phyloP scores from a whole-genome alignment of 2,329 filamentous ascomycete species.

The Microsporum canis region DNA sequence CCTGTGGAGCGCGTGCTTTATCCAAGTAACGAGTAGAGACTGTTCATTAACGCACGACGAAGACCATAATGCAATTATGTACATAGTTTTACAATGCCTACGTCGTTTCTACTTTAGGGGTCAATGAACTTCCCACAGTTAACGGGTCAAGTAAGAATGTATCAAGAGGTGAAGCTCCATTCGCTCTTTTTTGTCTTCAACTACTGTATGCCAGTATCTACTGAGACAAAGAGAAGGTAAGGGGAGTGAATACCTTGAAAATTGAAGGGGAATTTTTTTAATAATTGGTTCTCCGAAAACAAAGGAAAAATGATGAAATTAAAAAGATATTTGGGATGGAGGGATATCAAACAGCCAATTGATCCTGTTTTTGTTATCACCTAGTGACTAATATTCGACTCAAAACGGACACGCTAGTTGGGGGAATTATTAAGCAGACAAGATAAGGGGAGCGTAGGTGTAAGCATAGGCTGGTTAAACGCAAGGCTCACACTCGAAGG shows the following conservation, averaged over 20 bases:
- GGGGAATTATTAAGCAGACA: background rate
- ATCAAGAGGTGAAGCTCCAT: background rate
- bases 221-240: background rate
- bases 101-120: background rate
- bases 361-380: conserved; percentile 3
- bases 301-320: background rate
- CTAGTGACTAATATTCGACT: background rate
- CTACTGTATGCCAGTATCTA: background rate
- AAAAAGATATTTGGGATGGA: background rate
- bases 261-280: background rate
- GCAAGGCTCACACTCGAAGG: background rate
- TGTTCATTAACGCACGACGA: background rate
- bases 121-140: too few species aligned
- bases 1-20: conserved; percentile 53
- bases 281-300: background rate
- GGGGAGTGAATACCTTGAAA: background rate
- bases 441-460: background rate
- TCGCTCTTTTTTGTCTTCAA: background rate
- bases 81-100: background rate
- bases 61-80: too few species aligned
- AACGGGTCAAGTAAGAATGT: background rate
- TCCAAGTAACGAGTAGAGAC: conserved; percentile 52
- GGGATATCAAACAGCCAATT: conserved; percentile 4
- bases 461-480: background rate
- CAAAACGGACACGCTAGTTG: conserved; percentile 1